Percentiles rank a stretch among this genome's conserved stretches.
Conservation (phyloP, 2,329 filamentous ascomycete species). For the Fusarium mexicanum region DNA sequence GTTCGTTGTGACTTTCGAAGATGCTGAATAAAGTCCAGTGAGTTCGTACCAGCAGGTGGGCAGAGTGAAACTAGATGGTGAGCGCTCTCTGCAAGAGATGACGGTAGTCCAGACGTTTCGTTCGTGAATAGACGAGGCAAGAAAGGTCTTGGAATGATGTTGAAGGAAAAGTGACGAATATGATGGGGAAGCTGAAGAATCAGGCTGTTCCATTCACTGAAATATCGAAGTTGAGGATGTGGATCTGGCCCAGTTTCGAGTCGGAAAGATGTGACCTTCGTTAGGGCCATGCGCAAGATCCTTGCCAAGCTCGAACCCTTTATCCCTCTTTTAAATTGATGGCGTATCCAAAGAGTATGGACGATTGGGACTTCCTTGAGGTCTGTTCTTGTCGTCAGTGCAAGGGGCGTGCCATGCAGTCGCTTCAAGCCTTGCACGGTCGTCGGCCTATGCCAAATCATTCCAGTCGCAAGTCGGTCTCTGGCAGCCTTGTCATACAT, state of each 20-base stretch:
- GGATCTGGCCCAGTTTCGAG: not conserved
- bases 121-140: fast-evolving
- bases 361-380: not conserved
- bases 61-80: not conserved
- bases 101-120: not conserved
- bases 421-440: fast-evolving
- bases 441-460: fast-evolving
- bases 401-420: not conserved
- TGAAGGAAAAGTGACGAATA: not conserved
- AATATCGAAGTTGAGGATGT: not conserved
- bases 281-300: not conserved
- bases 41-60: not conserved
- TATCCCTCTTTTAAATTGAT: not conserved
- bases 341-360: not conserved
- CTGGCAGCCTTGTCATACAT: fast-evolving
- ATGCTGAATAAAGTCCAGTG: fast-evolving
- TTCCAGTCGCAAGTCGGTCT: not conserved
- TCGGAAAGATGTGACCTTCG: not conserved
- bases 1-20: not conserved
- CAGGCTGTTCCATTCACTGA: fast-evolving
- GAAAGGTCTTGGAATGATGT: not conserved
- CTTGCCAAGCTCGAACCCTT: fast-evolving
- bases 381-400: fast-evolving
- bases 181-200: not conserved
- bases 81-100: not conserved